Evolutionary conservation across 805 yeast genomes (phyloP), one percentile per base, ranked within the genome.

Genomic region (Monosporozyma aerobia): DNA sequence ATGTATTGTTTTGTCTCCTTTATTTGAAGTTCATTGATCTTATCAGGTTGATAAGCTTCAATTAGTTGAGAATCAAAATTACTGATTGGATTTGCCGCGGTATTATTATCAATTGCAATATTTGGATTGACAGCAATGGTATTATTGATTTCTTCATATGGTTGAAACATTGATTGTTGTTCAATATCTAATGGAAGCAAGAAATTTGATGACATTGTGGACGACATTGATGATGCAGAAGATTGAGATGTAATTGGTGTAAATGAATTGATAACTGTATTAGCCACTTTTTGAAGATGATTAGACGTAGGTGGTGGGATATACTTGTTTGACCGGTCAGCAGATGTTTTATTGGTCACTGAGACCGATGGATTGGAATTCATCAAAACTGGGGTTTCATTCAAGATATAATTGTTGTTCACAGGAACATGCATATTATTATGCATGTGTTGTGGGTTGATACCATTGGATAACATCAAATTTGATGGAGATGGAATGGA

Each of bases 1-100:
- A 65, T 29, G 53, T 63, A 67, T 46, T 65, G 65, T 51, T 63
- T 60, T 9, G 63, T 61, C 45, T 66, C 69, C 46, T 63, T 57
- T 29, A 59, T 46, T 27, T 63, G 66, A 11, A 54, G 56, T 39
- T 63, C 63, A 44, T 61, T 58, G 40, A 65, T 47, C 22, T 51
- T 53, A 19, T 23, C 14, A 13, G 49, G 39, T 19, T 47, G 41
- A 25, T 32, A 33, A 33, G 22, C 16, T 14, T 47, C 40, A 33
- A 5, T n/a, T 11, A 45, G 32, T 35, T 19, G 30, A 10, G n/a
- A 7, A 19, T 45, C 35, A 45, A 45, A 30, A 10, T 23, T 27
- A 25, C 19, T 27, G 7, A 27, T 47, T 32, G 16, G 13, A 23
- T 47, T 47, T 4, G 11, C 8, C 10, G 19, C 19, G 16, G 43